These are phyloP conservation scores for Fusarium guadeloupense DNA, from an alignment of 2,329 filamentous ascomycete species.

Conservation along the genomic window DNA sequence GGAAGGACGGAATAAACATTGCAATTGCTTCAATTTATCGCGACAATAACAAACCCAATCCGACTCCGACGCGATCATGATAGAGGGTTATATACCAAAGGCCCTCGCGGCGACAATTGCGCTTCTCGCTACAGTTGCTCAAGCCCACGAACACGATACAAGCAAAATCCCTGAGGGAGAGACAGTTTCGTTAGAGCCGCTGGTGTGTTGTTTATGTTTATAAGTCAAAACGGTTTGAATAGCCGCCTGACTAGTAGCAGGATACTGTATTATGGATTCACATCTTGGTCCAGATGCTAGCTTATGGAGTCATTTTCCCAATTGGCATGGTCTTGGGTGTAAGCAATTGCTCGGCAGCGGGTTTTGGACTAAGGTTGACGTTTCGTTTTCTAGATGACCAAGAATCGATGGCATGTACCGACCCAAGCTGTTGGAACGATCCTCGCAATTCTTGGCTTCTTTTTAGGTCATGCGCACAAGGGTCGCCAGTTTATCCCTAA, in stretches of 20 bases:
- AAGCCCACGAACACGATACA: conserved; percentile 59
- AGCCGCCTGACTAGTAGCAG: conserved; percentile 53
- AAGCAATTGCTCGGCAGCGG: conserved; percentile 49
- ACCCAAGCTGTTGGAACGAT: conserved; percentile 78
- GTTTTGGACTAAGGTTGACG: conserved; percentile 1
- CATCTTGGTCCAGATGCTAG: conserved; percentile 85
- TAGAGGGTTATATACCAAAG: conserved; percentile 15
- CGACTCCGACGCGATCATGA: conserved; percentile 31
- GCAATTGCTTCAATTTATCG: not conserved
- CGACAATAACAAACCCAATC: not conserved
- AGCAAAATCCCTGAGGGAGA: conserved; percentile 73
- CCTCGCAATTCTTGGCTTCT: conserved; percentile 84
- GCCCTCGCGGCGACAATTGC: conserved; percentile 30
- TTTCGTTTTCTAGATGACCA: conserved; percentile 75
- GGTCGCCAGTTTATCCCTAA: conserved; percentile 80
- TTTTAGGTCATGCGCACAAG: conserved; percentile 89
- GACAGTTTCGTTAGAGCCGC: conserved; percentile 74
- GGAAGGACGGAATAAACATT: not conserved
- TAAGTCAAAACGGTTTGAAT: not conserved
- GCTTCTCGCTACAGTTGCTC: conserved; percentile 37
- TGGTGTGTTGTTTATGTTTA: conserved; percentile 68
- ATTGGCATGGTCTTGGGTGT: conserved; percentile 95
- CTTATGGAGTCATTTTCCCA: conserved; percentile 93
- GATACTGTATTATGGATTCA: conserved; percentile 93
- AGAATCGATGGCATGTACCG: conserved; percentile 94